Evolutionary conservation across 2,329 filamentous ascomycete genomes (phyloP), one percentile per base, ranked within the genome.

Genomic region (Venturia oleaginea): DNA sequence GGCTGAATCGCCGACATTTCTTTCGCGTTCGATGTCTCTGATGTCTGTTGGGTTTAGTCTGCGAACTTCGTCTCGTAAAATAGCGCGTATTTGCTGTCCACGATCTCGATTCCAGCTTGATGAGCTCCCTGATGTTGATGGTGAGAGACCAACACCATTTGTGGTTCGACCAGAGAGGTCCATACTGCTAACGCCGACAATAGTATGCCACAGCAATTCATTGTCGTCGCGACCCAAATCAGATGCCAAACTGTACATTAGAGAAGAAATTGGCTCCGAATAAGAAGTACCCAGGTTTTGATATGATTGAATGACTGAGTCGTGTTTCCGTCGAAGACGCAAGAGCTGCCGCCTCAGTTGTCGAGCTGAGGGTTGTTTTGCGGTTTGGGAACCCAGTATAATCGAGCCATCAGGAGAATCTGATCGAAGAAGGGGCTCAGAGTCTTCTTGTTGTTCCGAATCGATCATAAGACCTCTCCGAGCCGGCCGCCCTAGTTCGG

Each of bases 221-320:
- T 97, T 99, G 75, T 97, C 93, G 80, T 97, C 94, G 63, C 92
- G 89, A 67, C 94, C 94, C 7, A 99, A 84, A 72, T 97, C 94
- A 1, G 92, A 96, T 1, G 93, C 94, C 17, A 99, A 81, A 0
- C 92, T 95, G 76, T 97, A 99, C 72, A 97, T 85, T 78, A 97
- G 88, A 0, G 92, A 96, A 0, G 92, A 94, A 64, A 97, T 90
- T 0, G 94, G 94, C 73, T 99, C 94, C 0, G 93, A 93, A 72
- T 96, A 97, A 1, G 92, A 96, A 2, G 90, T 88, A 48, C 94
- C 94, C 37, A 91, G 83, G 34, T 86, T 84, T 77, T 97, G 97
- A 76, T 99, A 97, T 67, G 85, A 83, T 61, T 89, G 85, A 43
- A 97, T 79, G 0, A 92, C 81, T 0, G 78, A 76, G 74, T 96